Percentiles rank a stretch among this genome's conserved stretches.
phyloP scores from a whole-genome alignment of 768 basidiomycete species.

The Tulasnella sp. region DNA sequence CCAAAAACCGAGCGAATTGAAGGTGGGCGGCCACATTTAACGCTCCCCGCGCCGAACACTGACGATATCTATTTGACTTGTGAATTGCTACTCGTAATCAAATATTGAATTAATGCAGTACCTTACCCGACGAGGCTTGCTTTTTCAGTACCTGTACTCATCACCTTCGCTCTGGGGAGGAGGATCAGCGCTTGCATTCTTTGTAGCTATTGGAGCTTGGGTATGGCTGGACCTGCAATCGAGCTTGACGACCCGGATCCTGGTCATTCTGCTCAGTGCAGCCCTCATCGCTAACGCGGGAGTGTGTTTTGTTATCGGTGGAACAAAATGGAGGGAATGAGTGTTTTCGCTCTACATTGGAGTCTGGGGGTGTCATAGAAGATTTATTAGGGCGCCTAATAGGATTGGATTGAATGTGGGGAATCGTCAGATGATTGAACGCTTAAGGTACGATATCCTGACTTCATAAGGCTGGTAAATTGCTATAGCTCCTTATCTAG shows the following conservation, averaged over 20 bases:
- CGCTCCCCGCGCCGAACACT: background rate
- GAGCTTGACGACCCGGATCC: background rate
- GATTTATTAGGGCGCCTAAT: too few species aligned
- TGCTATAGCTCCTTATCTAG: too few species aligned
- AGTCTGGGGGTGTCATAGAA: too few species aligned
- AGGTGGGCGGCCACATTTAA: background rate
- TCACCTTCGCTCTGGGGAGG: background rate
- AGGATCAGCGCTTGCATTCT: background rate
- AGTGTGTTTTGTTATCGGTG: background rate
- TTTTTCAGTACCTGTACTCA: background rate
- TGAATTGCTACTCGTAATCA: background rate
- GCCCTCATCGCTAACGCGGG: background rate
- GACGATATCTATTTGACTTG: background rate
- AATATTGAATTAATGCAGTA: background rate
- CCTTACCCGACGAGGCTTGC: background rate
- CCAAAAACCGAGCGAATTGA: background rate
- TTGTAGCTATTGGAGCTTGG: conserved; percentile 2
- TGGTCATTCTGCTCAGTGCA: background rate
- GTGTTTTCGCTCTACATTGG: too few species aligned
- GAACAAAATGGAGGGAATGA: too few species aligned
- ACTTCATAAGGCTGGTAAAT: too few species aligned
- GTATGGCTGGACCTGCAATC: background rate
- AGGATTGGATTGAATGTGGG: too few species aligned
- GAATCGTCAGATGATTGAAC: too few species aligned
- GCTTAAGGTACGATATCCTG: too few species aligned